Base-by-base conservation (phyloP, 768 basidiomycete species). In the Podaxis rugospora region DNA sequence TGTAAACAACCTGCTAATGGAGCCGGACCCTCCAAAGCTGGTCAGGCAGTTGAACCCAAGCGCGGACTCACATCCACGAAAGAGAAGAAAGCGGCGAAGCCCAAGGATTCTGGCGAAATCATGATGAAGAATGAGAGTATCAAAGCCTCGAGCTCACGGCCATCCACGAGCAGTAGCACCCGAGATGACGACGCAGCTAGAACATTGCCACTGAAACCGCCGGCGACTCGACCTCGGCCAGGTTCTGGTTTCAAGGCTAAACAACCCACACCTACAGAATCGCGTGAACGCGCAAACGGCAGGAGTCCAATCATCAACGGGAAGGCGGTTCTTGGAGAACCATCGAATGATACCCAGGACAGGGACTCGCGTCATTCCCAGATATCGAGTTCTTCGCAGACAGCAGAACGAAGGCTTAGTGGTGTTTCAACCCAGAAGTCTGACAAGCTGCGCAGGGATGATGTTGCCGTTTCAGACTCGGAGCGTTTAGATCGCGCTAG, bases 101-200 rank as follows among this genome's bases (percentile, higher is more conserved):
- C 51, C 75, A 80, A 60, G 67, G 69, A 25, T 78, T 76, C 62
- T 64, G 71, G 4, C 1, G 77, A 79, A 63, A 73, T 81, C 32
- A 70, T 67, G 64, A 77, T 80, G 70, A 83, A 80, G 69, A 80
- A 85, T 63, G 82, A 85, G 74, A 68, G 75, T 52, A 63, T 69
- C 13, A 73, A 70, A 51, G 66, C 70, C n/a, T 60, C 68, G 2
- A 69, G 65, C 18, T 57, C 52, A 21, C 42, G 53, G 6, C 40
- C 44, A 6, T 51, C 70, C 37, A 47, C 57, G 36, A 68, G 59
- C 27, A 63, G 60, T 21, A 64, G 63, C 50, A 65, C 55, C 35
- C 67, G 61, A 37, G 64, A 66, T 54, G 66, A 64, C 18, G 55
- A 56, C 23, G 16, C 55, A 25, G 39, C 13, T 27, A 57, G 50